A percentile compares a stretch with the other conserved stretches of the same genome.
Evolutionary conservation across 768 basidiomycete genomes (phyloP).

Genomic region (Inosperma sp.): DNA sequence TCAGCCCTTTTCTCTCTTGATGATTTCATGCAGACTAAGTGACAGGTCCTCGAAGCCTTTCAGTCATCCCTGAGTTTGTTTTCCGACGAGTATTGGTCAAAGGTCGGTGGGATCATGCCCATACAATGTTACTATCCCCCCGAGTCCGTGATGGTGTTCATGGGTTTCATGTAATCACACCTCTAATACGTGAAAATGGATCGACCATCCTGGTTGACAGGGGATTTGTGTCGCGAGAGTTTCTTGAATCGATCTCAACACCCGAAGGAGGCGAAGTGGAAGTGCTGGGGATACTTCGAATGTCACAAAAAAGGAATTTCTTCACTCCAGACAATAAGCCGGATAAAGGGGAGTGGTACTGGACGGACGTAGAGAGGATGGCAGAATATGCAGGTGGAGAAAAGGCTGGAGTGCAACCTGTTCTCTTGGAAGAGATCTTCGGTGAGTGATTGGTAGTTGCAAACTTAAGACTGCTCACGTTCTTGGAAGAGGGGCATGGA

Average conservation of each 20-base stretch:
- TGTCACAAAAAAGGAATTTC: slow-evolving; percentile 61
- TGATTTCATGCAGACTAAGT: slow-evolving; percentile 5
- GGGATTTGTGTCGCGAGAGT: slow-evolving; percentile 74
- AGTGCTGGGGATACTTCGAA: slow-evolving; percentile 83
- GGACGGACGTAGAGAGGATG: slow-evolving; percentile 83
- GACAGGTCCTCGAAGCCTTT: slow-evolving; percentile 38
- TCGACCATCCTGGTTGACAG: slow-evolving; percentile 89
- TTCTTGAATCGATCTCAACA: slow-evolving; percentile 28
- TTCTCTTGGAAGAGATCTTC: slow-evolving; percentile 88
- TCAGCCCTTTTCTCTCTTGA: slow-evolving; percentile 22
- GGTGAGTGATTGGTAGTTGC: slow-evolving; percentile 45
- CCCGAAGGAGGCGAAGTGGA: slow-evolving; percentile 56
- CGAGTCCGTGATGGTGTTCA: slow-evolving; percentile 83
- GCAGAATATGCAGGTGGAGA: slow-evolving; percentile 72
- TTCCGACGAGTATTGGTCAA: slow-evolving; percentile 79
- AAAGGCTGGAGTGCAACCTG: slow-evolving; percentile 70
- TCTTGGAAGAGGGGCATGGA: slow-evolving; percentile 69
- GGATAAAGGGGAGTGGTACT: slow-evolving; percentile 82
- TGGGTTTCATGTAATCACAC: slow-evolving; percentile 86
- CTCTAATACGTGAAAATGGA: slow-evolving; percentile 72
- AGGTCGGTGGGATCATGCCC: slow-evolving; percentile 76
- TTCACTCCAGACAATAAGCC: slow-evolving; percentile 92
- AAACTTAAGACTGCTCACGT: slow-evolving; percentile 2
- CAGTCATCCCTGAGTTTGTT: slow-evolving; percentile 80
- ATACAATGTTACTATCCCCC: slow-evolving; percentile 78